phyloP scores from a whole-genome alignment of 108 stramenopile species.

The Pseudonitzschia pungens region DNA sequence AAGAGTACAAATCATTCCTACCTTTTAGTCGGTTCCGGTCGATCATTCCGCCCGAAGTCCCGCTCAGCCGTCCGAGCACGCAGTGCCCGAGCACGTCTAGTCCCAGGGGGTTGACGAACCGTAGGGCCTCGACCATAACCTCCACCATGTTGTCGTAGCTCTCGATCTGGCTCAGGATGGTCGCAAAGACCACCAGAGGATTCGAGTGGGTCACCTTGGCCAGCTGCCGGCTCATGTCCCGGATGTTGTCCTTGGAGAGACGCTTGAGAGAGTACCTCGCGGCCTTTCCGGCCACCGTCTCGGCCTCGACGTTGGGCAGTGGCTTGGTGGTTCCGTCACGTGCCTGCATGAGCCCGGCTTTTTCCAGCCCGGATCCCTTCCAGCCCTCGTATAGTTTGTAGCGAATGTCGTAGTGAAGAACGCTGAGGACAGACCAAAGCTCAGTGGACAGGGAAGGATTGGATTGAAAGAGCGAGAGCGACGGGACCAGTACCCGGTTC shows the following conservation, averaged over 20 bases:
- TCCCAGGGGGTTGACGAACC: constrained; percentile 72
- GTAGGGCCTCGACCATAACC: constrained; percentile 89
- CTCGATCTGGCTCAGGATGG: constrained; percentile 89
- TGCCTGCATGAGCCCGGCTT: constrained; percentile 39
- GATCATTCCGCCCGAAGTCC: constrained; percentile 48
- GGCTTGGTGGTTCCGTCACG: constrained; percentile 48
- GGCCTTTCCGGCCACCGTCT: constrained; percentile 75
- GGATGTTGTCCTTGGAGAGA: constrained; percentile 85
- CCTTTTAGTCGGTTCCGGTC: constrained; percentile 70
- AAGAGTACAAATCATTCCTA: constrained; percentile 31
- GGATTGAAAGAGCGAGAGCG: constrained; percentile 68
- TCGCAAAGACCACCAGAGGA: constrained; percentile 84
- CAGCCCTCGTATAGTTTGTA: constrained; percentile 77
- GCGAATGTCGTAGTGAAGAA: constrained; percentile 64
- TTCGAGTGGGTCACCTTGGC: constrained; percentile 84
- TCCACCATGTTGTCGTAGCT: constrained; percentile 93
- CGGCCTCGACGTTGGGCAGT: constrained; percentile 57
- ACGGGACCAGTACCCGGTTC: constrained; percentile 56
- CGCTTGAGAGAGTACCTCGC: constrained; percentile 81
- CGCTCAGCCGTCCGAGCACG: constrained; percentile 64
- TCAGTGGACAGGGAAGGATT: constrained; percentile 63
- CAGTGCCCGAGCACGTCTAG: constrained; percentile 88
- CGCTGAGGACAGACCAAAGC: constrained; percentile 64
- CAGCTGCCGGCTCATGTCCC: constrained; percentile 69
- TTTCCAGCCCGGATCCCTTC: constrained; percentile 70